These are phyloP conservation scores for Fusarium sp. DNA, from an alignment of 2,329 filamentous ascomycete species.

Conservation along the genomic window DNA sequence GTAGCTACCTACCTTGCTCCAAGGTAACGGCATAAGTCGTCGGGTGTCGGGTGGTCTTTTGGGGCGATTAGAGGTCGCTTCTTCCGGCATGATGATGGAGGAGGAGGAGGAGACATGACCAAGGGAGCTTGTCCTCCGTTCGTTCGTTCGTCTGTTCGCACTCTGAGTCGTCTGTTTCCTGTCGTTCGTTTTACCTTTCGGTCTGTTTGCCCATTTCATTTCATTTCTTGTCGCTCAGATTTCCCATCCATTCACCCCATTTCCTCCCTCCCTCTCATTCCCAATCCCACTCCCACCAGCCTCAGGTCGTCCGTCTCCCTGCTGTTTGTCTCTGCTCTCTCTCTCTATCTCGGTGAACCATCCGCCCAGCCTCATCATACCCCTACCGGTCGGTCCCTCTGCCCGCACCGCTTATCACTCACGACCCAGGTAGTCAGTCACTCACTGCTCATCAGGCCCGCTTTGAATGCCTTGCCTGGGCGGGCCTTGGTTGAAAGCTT, in stretches of 20 bases:
- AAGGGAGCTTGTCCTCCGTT: constrained; percentile 15
- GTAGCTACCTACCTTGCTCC: constrained; percentile 25
- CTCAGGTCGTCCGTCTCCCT: constrained; percentile 2
- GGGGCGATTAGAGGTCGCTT: constrained; percentile 7
- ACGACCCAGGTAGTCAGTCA: constrained; percentile 5
- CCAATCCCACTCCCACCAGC: background rate
- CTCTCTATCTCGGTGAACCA: constrained; percentile 29
- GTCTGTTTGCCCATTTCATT: background rate
- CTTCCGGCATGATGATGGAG: constrained; percentile 6
- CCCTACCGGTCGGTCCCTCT: constrained; percentile 3
- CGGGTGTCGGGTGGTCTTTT: constrained; percentile 25
- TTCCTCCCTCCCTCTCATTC: background rate
- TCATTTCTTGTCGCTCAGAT: background rate
- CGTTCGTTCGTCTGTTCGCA: background rate
- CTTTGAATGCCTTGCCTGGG: constrained; percentile 30
- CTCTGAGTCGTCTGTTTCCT: constrained; percentile 6
- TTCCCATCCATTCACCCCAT: constrained; percentile 3
- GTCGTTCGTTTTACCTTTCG: constrained; percentile 12
- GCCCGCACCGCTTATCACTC: constrained; percentile 28
- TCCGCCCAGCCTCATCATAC: background rate
- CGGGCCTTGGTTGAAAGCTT: constrained; percentile 28
- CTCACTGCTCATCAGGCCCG: constrained; percentile 24
- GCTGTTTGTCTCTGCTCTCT: constrained; percentile 16
- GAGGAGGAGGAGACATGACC: background rate
- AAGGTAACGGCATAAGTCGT: constrained; percentile 13